phyloP scores from a whole-genome alignment of 495 filamentous ascomycete genomes.

The Neurospora africana region DNA sequence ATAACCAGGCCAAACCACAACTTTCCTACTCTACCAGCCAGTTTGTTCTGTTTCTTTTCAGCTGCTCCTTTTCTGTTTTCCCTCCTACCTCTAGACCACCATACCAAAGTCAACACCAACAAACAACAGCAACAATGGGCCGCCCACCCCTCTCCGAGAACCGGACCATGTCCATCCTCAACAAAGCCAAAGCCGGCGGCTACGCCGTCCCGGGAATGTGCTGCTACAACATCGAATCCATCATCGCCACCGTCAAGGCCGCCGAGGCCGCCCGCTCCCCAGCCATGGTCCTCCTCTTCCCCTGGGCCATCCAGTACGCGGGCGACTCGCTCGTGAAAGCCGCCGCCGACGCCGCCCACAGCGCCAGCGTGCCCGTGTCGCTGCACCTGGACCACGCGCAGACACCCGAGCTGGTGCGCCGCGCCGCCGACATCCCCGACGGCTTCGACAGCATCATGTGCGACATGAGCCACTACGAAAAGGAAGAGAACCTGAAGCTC shows the following conservation, averaged over 20 bases:
- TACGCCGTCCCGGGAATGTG: slow-evolving; percentile 71
- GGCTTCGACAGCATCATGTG: slow-evolving; percentile 77
- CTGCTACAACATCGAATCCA: slow-evolving; percentile 79
- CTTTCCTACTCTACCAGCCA: neutral
- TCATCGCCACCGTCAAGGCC: slow-evolving; percentile 67
- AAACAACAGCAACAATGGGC: slow-evolving; percentile 29
- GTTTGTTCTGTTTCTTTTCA: neutral
- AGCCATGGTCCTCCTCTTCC: slow-evolving; percentile 77
- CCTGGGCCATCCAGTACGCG: slow-evolving; percentile 71
- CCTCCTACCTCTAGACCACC: neutral
- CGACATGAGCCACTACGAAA: slow-evolving; percentile 75
- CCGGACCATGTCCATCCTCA: slow-evolving; percentile 57
- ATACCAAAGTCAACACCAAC: neutral
- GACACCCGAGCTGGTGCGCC: slow-evolving; percentile 56
- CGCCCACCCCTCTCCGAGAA: slow-evolving; percentile 44
- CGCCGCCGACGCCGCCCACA: slow-evolving; percentile 41
- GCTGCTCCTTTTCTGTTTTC: neutral
- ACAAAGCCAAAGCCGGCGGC: slow-evolving; percentile 50
- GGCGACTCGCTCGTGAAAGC: slow-evolving; percentile 36
- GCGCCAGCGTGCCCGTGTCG: slow-evolving; percentile 58
- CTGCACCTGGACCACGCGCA: slow-evolving; percentile 73
- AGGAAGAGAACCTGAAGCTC: slow-evolving; percentile 64
- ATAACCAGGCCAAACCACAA: neutral
- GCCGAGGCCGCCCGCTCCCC: slow-evolving; percentile 65
- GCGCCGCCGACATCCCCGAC: slow-evolving; percentile 50